These are phyloP conservation scores for Grosmannia penicillata DNA, from an alignment of 2,329 filamentous ascomycete genomes.

Conservation along the genomic window DNA sequence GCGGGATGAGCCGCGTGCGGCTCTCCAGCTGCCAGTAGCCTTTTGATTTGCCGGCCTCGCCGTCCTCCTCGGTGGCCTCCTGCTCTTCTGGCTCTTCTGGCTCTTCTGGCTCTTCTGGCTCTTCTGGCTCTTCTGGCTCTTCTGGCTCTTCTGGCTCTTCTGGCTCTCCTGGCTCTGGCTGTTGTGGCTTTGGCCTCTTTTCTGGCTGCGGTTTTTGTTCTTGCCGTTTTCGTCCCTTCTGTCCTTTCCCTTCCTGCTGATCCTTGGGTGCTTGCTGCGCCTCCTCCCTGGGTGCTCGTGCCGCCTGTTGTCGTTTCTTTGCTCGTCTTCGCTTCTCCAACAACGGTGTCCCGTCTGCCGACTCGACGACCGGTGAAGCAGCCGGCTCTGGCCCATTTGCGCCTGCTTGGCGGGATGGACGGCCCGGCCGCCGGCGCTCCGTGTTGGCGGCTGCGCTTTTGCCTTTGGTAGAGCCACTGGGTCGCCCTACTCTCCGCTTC, in stretches of 20 bases:
- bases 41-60: not conserved
- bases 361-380: too few species aligned
- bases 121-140: not conserved
- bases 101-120: not conserved
- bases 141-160: not conserved
- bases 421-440: too few species aligned
- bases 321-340: not conserved
- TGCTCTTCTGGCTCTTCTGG: not conserved
- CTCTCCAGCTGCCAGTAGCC: conserved; percentile 35
- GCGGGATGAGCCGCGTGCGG: conserved; percentile 39
- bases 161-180: not conserved
- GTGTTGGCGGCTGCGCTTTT: too few species aligned
- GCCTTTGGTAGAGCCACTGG: too few species aligned
- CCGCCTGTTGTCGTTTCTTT: too few species aligned
- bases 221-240: not conserved
- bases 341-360: too few species aligned
- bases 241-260: not conserved
- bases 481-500: too few species aligned
- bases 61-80: not conserved
- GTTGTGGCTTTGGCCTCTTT: not conserved
- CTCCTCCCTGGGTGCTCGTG: too few species aligned
- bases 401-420: too few species aligned
- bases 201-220: not conserved
- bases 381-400: too few species aligned
- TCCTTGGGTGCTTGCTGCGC: not conserved